These are phyloP conservation scores for Plasmodium cynomolgi DNA, from an alignment of 169 alveolate species.

Conservation along the genomic window DNA sequence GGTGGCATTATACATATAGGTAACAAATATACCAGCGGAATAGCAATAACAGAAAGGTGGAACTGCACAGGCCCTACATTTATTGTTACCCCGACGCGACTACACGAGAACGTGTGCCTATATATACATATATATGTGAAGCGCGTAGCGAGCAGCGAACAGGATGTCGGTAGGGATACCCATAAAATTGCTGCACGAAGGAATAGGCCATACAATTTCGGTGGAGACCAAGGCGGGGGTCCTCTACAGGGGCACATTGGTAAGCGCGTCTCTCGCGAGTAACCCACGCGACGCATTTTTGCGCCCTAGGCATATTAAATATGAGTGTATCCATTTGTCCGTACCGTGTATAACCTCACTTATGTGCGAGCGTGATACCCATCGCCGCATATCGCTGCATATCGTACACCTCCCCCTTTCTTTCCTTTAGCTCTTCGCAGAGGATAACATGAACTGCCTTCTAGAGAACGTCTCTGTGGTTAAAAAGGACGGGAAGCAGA, in stretches of 20 bases:
- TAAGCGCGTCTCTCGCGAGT: constrained; percentile 83
- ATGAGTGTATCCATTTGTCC: not conserved
- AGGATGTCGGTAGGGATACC: constrained; percentile 96
- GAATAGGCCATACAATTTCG: constrained; percentile 98
- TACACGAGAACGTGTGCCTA: not conserved
- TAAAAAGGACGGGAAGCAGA: constrained; percentile 96
- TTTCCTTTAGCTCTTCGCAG: constrained; percentile 85
- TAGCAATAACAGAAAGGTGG: not conserved
- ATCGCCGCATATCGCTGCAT: not conserved
- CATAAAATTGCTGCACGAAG: constrained; percentile 97
- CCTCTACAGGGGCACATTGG: constrained; percentile 96
- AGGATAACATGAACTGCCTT: constrained; percentile 98
- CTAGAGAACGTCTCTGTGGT: constrained; percentile 97
- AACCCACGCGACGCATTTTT: not conserved
- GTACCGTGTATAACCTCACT: not conserved
- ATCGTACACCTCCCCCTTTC: not conserved
- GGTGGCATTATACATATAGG: not conserved
- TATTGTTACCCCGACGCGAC: not conserved
- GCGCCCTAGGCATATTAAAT: not conserved
- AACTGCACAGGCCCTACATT: not conserved
- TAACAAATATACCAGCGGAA: not conserved
- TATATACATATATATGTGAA: not conserved
- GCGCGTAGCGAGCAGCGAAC: not conserved
- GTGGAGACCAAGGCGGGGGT: constrained; percentile 97
- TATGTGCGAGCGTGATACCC: not conserved